These are phyloP conservation scores for Xylariaceae sp. DNA, from an alignment of 2,329 filamentous ascomycete species.

Conservation along the genomic window DNA sequence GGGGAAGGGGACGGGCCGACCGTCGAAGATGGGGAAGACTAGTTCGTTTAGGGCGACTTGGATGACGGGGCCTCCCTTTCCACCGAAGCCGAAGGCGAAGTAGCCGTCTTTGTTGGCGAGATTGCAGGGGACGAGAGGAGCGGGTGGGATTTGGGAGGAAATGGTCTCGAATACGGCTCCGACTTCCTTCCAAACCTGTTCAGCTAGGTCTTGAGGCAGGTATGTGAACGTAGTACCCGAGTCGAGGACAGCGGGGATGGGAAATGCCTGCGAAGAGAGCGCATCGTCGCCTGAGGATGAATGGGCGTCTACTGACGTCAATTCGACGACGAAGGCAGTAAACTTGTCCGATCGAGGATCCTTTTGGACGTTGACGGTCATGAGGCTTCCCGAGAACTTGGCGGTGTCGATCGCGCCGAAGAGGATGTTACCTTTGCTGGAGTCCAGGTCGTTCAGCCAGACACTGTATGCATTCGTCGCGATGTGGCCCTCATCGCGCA, in stretches of 20 bases:
- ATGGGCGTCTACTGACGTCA: slow-evolving; percentile 43
- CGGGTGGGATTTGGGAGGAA: slow-evolving; percentile 34
- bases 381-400: slow-evolving; percentile 62
- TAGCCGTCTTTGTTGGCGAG: slow-evolving; percentile 40
- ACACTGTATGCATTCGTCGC: slow-evolving; percentile 65
- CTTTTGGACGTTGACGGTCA: slow-evolving; percentile 54
- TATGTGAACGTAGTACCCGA: slow-evolving; percentile 70
- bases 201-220: slow-evolving; percentile 56
- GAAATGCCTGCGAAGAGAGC: slow-evolving; percentile 38
- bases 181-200: slow-evolving; percentile 48
- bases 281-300: slow-evolving; percentile 46
- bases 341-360: slow-evolving; percentile 34
- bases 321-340: slow-evolving; percentile 43
- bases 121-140: slow-evolving; percentile 47
- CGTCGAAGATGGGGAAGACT: slow-evolving; percentile 42
- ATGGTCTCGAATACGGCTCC: slow-evolving; percentile 49
- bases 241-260: slow-evolving; percentile 62
- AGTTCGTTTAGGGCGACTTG: slow-evolving; percentile 51
- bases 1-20: slow-evolving; percentile 33
- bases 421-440: slow-evolving; percentile 64
- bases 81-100: slow-evolving; percentile 52
- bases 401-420: slow-evolving; percentile 76
- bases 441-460: slow-evolving; percentile 56
- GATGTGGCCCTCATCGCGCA: slow-evolving; percentile 59
- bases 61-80: slow-evolving; percentile 43